phyloP scores from a whole-genome alignment of 495 filamentous ascomycete genomes.

The Staphylotrichum tortipilum region DNA sequence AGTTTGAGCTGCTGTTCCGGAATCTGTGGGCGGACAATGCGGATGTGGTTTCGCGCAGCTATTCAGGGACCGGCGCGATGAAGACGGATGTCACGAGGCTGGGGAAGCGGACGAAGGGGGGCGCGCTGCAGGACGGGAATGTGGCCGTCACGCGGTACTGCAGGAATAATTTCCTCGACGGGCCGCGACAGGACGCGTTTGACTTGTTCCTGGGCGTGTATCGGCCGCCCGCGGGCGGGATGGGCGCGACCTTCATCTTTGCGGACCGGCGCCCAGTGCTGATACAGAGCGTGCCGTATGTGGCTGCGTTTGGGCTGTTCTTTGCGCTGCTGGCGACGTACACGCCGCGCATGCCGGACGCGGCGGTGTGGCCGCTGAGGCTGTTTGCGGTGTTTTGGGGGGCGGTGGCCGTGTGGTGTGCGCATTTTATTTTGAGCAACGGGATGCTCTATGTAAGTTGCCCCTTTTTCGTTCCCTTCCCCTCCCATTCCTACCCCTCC shows the following conservation, averaged over 20 bases:
- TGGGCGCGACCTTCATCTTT: conserved; percentile 61
- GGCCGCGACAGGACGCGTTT: conserved; percentile 87
- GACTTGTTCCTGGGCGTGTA: conserved; percentile 87
- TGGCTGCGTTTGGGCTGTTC: conserved; percentile 80
- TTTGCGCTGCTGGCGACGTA: conserved; percentile 73
- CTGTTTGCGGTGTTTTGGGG: conserved; percentile 72
- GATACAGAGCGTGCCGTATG: conserved; percentile 83
- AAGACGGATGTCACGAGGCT: conserved; percentile 94
- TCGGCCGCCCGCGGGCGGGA: conserved; percentile 55
- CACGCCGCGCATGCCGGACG: conserved; percentile 55
- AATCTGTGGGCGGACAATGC: conserved; percentile 98
- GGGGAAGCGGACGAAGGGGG: conserved; percentile 74
- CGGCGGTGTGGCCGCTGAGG: conserved; percentile 66
- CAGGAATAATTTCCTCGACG: conserved; percentile 85
- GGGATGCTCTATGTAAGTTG: conserved; percentile 86
- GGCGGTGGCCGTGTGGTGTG: conserved; percentile 55
- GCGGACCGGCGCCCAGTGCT: conserved; percentile 77
- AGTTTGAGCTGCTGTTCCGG: conserved; percentile 81
- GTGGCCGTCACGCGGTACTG: conserved; percentile 81
- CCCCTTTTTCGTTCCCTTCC: not conserved
- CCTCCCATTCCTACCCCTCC: not conserved
- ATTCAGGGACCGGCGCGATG: conserved; percentile 89
- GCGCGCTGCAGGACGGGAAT: conserved; percentile 69
- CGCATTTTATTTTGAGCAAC: conserved; percentile 65
- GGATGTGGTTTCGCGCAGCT: conserved; percentile 82